Percentiles rank a stretch among this genome's conserved stretches.
Evolutionary conservation across 2,329 filamentous ascomycete species (phyloP).

Genomic region (Fusarium pilosicola): DNA sequence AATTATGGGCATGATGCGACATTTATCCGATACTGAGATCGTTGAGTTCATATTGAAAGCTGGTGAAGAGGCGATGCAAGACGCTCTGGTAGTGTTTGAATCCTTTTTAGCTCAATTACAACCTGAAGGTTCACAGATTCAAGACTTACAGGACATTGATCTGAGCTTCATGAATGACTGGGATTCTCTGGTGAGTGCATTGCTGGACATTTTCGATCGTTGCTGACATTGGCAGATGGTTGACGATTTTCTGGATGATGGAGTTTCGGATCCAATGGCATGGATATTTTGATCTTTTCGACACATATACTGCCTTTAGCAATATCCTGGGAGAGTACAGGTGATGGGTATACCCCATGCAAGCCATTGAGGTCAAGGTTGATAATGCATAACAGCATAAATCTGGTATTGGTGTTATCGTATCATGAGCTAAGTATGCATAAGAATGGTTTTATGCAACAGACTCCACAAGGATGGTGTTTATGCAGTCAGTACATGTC

Average conservation of each 20-base stretch:
- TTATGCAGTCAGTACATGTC: no score
- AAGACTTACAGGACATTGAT: not conserved
- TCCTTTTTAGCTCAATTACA: slow-evolving; percentile 37
- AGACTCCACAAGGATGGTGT: accelerated
- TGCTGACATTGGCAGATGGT: slow-evolving; percentile 6
- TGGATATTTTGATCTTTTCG: slow-evolving; percentile 6
- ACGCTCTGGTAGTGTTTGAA: slow-evolving; percentile 50
- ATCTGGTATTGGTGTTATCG: no score
- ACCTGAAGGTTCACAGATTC: not conserved
- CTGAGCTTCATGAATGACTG: slow-evolving; percentile 34
- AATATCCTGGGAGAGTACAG: not conserved
- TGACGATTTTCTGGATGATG: slow-evolving; percentile 17
- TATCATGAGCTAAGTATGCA: no score
- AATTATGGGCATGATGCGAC: slow-evolving; percentile 53
- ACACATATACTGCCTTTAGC: accelerated
- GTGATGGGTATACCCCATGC: no score
- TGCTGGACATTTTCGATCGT: accelerated
- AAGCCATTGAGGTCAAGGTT: not conserved
- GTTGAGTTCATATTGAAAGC: slow-evolving; percentile 49
- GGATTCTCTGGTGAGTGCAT: slow-evolving; percentile 39
- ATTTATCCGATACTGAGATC: slow-evolving; percentile 49
- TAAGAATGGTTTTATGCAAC: no score
- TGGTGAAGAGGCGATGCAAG: slow-evolving; percentile 50
- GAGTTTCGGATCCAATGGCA: not conserved
- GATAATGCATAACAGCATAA: no score